Conservation (phyloP, 1,139 yeast genomes). For the Maudiozyma humilis region DNA sequence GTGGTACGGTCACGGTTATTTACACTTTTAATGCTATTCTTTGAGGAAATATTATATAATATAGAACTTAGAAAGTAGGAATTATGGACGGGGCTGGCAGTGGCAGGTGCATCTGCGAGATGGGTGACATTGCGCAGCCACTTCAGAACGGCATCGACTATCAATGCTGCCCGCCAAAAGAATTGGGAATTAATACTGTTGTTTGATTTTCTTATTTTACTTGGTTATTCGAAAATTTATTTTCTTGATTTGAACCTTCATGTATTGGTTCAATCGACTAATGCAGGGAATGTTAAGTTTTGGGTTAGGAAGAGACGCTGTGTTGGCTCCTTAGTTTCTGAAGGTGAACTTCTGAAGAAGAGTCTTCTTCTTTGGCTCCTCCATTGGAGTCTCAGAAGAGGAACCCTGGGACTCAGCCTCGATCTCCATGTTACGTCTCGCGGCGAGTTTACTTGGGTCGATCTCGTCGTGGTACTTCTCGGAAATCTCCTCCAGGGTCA, state of each 20-base stretch:
- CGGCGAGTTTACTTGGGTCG: constrained; percentile 27
- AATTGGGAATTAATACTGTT: not conserved
- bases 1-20: not conserved
- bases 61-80: not conserved
- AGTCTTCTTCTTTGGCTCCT: not conserved
- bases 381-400: constrained; percentile 2
- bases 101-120: too few species aligned
- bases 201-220: too few species aligned
- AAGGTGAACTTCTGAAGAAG: not conserved
- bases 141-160: too few species aligned
- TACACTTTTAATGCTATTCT: not conserved
- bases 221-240: too few species aligned
- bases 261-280: not conserved
- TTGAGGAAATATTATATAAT: not conserved
- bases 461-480: constrained; percentile 75
- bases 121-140: too few species aligned
- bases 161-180: too few species aligned
- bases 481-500: constrained; percentile 71
- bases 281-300: not conserved
- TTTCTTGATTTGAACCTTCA: not conserved
- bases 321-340: too few species aligned
- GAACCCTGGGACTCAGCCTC: constrained; percentile 1
- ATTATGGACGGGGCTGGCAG: too few species aligned
- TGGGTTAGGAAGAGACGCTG: not conserved
- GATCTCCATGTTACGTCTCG: not conserved